A percentile compares a stretch with the other conserved stretches of the same genome.
These are phyloP conservation scores for Marasmius fiardii DNA, from an alignment of 1,284 basidiomycete species.

Conservation along the genomic window DNA sequence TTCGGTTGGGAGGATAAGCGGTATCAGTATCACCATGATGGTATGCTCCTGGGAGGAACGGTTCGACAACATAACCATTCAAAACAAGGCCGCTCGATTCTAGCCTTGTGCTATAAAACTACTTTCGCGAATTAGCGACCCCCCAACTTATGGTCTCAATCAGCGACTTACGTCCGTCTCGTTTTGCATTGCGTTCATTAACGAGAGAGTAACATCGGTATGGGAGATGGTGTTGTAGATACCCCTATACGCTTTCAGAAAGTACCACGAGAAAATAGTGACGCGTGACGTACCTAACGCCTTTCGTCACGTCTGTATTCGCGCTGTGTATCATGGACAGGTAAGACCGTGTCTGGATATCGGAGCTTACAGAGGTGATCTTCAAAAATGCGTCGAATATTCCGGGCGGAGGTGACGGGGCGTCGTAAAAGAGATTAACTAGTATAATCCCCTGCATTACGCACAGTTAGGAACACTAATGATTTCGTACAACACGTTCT, in stretches of 20 bases:
- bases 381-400: conserved; percentile 28
- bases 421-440: conserved; percentile 31
- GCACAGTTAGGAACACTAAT: not conserved
- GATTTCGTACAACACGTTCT: not conserved
- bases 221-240: not conserved
- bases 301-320: not conserved
- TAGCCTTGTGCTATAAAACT: conserved; percentile 3
- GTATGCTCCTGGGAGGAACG: conserved; percentile 34
- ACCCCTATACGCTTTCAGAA: not conserved
- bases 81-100: conserved; percentile 6
- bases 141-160: conserved; percentile 14
- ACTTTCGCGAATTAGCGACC: conserved; percentile 1
- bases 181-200: not conserved
- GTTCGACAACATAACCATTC: conserved; percentile 36
- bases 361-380: conserved; percentile 19
- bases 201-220: not conserved
- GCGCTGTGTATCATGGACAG: conserved; percentile 22
- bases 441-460: not conserved
- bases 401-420: conserved; percentile 24
- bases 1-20: conserved; percentile 7
- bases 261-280: not conserved
- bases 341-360: conserved; percentile 22
- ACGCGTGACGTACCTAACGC: not conserved
- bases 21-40: conserved; percentile 23
- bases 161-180: not conserved